Conservation (phyloP, 2,329 filamentous ascomycete genomes). For the Acrocalymma vagum region DNA sequence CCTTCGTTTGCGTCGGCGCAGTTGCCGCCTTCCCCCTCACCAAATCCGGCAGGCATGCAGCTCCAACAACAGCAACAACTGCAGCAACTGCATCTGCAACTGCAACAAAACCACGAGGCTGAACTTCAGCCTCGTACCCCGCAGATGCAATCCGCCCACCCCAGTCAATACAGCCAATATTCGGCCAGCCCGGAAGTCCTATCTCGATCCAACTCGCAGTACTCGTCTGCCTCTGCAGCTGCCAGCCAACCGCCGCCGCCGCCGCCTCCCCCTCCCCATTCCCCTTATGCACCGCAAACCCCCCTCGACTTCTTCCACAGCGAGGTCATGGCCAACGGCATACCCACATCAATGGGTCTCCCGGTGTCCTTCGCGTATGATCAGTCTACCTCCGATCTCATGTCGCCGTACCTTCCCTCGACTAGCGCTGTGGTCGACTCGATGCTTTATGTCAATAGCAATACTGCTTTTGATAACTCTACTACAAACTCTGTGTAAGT, state of each 20-base stretch:
- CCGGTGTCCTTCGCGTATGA: no score
- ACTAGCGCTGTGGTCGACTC: no score
- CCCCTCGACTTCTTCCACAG: no score
- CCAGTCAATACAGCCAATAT: background rate
- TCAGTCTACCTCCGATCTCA: no score
- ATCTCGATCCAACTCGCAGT: background rate
- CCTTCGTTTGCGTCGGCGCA: constrained; percentile 3
- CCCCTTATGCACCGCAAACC: constrained; percentile 6
- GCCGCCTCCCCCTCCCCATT: background rate
- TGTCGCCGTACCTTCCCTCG: no score
- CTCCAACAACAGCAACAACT: no score
- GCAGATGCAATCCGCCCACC: background rate
- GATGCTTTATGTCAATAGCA: no score
- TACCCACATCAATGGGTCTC: no score
- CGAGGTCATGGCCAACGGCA: no score
- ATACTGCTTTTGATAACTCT: no score
- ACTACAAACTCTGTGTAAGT: no score
- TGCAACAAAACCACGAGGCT: constrained; percentile 1
- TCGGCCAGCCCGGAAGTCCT: background rate
- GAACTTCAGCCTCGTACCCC: constrained; percentile 1
- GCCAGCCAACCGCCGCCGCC: constrained; percentile 1
- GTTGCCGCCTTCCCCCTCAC: constrained; percentile 14
- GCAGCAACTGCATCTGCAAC: constrained; percentile 4
- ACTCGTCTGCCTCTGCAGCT: background rate
- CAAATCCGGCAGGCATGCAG: constrained; percentile 14